These are phyloP conservation scores for Monascus purpureus DNA, from an alignment of 495 filamentous ascomycete species.

Conservation along the genomic window DNA sequence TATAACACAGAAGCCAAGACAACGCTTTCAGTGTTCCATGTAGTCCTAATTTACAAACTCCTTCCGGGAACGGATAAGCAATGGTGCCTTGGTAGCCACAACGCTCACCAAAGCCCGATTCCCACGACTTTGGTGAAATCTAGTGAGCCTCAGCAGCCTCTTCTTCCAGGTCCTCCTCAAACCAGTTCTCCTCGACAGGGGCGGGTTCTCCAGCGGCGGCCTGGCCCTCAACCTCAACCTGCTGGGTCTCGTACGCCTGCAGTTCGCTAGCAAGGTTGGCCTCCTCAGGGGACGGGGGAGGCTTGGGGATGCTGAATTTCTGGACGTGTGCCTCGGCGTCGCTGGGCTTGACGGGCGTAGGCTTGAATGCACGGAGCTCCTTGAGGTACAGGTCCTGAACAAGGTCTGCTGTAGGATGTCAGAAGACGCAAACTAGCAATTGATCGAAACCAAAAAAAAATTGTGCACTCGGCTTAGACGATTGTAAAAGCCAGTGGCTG, in stretches of 20 bases:
- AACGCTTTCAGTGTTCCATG: constrained; percentile 24
- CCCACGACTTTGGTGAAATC: constrained; percentile 18
- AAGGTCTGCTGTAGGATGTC: constrained; percentile 60
- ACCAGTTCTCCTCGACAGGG: constrained; percentile 55
- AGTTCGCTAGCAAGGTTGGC: constrained; percentile 76
- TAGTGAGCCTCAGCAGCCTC: constrained; percentile 37
- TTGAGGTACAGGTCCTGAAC: constrained; percentile 95
- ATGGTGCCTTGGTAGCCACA: constrained; percentile 9
- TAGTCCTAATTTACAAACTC: constrained; percentile 34
- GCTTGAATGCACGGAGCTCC: constrained; percentile 89
- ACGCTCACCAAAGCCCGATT: constrained; percentile 13
- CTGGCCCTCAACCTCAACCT: constrained; percentile 90
- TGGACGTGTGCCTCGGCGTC: constrained; percentile 87
- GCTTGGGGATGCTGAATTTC: constrained; percentile 63
- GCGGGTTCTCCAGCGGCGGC: constrained; percentile 38
- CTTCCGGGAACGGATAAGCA: constrained; percentile 22
- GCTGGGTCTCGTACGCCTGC: constrained; percentile 81
- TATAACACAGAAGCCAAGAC: too few species aligned
- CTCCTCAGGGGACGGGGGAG: constrained; percentile 83
- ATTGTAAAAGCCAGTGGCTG: background rate
- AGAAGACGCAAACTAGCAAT: background rate
- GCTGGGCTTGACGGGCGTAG: constrained; percentile 61
- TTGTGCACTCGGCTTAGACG: too few species aligned
- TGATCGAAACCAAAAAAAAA: too few species aligned
- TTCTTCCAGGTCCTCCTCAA: constrained; percentile 47